Evolutionary conservation across 2,329 filamentous ascomycete species (phyloP), one percentile per base, ranked within the genome.

Genomic region (Aspergillus awamori): DNA sequence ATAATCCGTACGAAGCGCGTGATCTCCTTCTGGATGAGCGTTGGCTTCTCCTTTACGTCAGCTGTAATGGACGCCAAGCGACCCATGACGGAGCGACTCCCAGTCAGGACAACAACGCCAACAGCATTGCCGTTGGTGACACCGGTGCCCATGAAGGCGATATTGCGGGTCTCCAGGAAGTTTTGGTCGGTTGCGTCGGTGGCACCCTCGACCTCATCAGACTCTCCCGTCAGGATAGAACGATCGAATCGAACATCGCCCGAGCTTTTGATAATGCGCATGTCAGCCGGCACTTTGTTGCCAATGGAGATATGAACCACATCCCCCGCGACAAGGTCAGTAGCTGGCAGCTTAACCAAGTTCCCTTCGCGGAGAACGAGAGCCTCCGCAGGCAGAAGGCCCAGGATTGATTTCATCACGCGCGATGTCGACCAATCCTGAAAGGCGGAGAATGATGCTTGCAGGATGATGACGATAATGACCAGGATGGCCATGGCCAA

Each of bases 341-440:
- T 76, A 0, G 87, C 86, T 1, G 81, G 76, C 3, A 87, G 75
- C 30, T 79, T 81, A 1, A 80, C 70, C 59, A 84, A 80, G 13
- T 76, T 73, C 1, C 86, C 85, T 63, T 91, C 84, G n/a, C 90
- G 85, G 11, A 89, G 75, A 5, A 90, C 83, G 38, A 88, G 79
- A 65, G 88, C 91, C 63, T 88, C 83, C 62, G 92, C 89, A 0
- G 90, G 90, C 17, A 93, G 82, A 85, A 93, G 89, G 28, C 84
- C 88, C 61, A 89, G 88, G 71, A 94, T 93, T 0, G 89, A 91
- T 26, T 87, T 86, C 91, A 93, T 93, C 61, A 92, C 90, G 10
- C 87, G 82, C 7, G 86, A 89, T 0, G 89, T 90, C 1, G 89
- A 91, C 86, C 90, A 93, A 73, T 93, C 90, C 70, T 89, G 86